Evolutionary conservation across 2,329 filamentous ascomycete genomes (phyloP).

Genomic region (Sporothrix euskadiensis): DNA sequence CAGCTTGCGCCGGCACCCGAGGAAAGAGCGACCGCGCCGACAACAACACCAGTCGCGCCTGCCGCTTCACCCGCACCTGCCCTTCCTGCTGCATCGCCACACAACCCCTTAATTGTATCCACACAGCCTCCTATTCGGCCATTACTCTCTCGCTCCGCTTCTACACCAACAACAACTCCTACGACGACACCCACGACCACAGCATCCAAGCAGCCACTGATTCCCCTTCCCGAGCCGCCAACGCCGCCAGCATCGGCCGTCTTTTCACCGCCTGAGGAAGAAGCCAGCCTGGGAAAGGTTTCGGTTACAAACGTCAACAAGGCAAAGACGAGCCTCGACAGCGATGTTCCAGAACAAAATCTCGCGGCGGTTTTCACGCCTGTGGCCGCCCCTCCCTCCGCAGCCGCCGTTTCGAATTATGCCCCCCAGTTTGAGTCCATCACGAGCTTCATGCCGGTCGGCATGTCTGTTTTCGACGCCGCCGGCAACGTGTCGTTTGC

Average conservation of each 20-base stretch:
- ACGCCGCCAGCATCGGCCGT: constrained; percentile 12
- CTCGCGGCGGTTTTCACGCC: neutral
- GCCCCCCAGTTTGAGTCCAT: constrained; percentile 69
- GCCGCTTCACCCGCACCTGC: neutral
- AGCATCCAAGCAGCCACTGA: neutral
- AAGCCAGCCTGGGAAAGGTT: neutral
- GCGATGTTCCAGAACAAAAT: constrained; percentile 1
- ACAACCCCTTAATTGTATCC: neutral
- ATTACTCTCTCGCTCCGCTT: neutral
- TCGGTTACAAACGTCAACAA: neutral
- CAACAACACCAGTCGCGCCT: neutral
- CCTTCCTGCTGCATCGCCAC: neutral
- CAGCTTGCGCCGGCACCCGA: neutral
- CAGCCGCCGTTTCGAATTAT: neutral
- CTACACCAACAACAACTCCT: neutral
- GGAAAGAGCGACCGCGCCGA: neutral
- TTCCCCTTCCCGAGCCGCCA: neutral
- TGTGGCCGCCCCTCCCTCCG: neutral
- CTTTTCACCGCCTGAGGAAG: constrained; percentile 17
- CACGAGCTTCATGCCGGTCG: constrained; percentile 71
- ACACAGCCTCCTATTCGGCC: neutral
- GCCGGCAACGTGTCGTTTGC: constrained; percentile 67
- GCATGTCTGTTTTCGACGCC: constrained; percentile 69
- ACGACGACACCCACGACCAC: neutral
- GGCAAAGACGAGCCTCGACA: neutral